Evolutionary conservation across 176 grass and related monocot genomes (phyloP).

Genomic region (Tillandsia fasciculata): DNA sequence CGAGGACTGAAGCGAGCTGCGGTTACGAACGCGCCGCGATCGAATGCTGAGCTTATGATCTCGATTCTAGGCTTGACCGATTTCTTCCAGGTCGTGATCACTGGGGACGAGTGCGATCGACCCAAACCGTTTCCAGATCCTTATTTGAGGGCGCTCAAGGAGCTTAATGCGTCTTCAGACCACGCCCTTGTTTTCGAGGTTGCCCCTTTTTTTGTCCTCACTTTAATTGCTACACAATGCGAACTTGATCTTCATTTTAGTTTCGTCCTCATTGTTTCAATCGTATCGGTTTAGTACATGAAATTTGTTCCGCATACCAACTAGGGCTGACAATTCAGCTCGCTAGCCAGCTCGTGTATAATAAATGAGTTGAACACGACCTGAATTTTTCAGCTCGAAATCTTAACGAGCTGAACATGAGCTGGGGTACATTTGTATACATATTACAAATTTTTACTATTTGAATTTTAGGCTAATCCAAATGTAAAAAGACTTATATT

Average conservation of each 20-base stretch:
- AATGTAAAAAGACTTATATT: no score
- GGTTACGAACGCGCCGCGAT: slow-evolving; percentile 65
- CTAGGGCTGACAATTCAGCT: no score
- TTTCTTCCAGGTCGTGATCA: slow-evolving; percentile 57
- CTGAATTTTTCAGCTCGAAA: no score
- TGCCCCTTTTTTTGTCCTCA: background rate
- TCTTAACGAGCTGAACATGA: no score
- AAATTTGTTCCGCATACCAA: no score
- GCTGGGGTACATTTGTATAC: no score
- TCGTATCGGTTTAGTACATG: no score
- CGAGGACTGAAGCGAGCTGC: slow-evolving; percentile 52
- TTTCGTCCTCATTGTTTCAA: no score
- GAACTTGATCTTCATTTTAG: background rate
- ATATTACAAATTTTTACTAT: no score
- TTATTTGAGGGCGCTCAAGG: slow-evolving; percentile 48
- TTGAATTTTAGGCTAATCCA: no score
- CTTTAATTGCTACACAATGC: background rate
- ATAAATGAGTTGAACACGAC: no score
- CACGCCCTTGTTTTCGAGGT: slow-evolving; percentile 55
- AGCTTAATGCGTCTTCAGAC: slow-evolving; percentile 37
- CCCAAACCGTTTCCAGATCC: slow-evolving; percentile 60
- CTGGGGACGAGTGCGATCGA: slow-evolving; percentile 44
- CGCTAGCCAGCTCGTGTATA: no score
- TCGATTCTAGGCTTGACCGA: slow-evolving; percentile 54
- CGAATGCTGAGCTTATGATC: slow-evolving; percentile 77